Percentiles rank a stretch among this genome's conserved stretches.
Evolutionary conservation across 441 rosid species (phyloP).

Genomic region (Capsella rubella): DNA sequence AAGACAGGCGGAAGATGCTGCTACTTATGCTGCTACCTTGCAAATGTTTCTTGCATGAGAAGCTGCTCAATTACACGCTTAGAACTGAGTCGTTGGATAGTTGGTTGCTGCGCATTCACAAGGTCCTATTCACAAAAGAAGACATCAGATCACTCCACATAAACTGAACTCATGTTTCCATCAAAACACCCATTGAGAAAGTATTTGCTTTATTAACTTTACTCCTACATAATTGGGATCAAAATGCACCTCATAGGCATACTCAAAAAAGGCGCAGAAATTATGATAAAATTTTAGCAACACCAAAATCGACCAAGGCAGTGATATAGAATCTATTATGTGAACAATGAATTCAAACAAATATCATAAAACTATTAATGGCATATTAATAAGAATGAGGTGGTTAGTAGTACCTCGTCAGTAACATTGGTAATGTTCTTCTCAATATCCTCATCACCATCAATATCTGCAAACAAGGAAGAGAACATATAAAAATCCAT

Average conservation of each 20-base stretch:
- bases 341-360: neutral
- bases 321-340: neutral
- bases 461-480: conserved; percentile 55
- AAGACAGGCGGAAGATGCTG: conserved; percentile 8
- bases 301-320: neutral
- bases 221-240: conserved; percentile 16
- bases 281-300: neutral
- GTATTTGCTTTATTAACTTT: neutral
- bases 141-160: conserved; percentile 30
- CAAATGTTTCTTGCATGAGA: conserved; percentile 76
- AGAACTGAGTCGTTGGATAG: conserved; percentile 41
- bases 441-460: conserved; percentile 54
- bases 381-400: conserved; percentile 23
- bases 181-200: conserved; percentile 6
- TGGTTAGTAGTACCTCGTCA: conserved; percentile 49
- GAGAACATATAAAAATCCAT: neutral
- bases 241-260: neutral
- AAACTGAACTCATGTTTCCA: conserved; percentile 25
- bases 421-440: conserved; percentile 44
- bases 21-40: conserved; percentile 67
- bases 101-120: conserved; percentile 46
- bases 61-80: conserved; percentile 80
- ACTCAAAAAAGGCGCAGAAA: neutral
- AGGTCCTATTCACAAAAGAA: conserved; percentile 41
- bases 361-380: conserved; percentile 7